Percentiles rank a stretch among this genome's conserved stretches.
These are phyloP conservation scores for Triangularia setosa DNA, from an alignment of 2,329 filamentous ascomycete genomes.

Conservation along the genomic window DNA sequence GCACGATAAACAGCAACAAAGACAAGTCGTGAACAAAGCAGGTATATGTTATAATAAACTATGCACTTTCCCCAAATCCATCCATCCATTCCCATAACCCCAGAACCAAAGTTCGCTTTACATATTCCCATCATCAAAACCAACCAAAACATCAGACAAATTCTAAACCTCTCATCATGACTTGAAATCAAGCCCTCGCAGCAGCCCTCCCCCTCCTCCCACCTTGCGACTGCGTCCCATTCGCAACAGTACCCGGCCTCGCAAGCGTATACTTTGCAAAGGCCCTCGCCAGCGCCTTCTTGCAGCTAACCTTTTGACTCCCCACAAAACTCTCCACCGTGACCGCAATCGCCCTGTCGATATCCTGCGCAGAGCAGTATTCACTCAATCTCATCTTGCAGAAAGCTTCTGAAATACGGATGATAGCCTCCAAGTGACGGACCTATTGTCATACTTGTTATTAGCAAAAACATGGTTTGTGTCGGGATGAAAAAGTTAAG, in stretches of 20 bases:
- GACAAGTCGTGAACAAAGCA: background rate
- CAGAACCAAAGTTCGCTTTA: background rate
- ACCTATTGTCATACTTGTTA: conserved; percentile 53
- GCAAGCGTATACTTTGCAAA: conserved; percentile 88
- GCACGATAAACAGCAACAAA: background rate
- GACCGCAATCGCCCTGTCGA: conserved; percentile 94
- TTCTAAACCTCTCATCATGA: background rate
- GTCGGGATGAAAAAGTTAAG: background rate
- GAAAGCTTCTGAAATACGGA: conserved; percentile 90
- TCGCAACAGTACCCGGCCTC: conserved; percentile 37
- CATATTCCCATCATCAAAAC: background rate
- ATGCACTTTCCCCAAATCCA: background rate
- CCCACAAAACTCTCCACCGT: conserved; percentile 95
- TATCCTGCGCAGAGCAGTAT: conserved; percentile 84
- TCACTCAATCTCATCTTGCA: conserved; percentile 98
- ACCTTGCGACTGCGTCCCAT: background rate
- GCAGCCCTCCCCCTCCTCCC: background rate
- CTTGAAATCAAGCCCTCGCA: background rate
- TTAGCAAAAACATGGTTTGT: background rate
- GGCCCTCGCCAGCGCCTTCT: conserved; percentile 88
- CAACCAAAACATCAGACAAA: background rate
- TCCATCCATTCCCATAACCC: background rate
- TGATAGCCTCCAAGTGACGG: conserved; percentile 95
- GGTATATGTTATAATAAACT: background rate
- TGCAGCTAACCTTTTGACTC: conserved; percentile 95